A percentile compares a stretch with the other conserved stretches of the same genome.
Evolutionary conservation across 768 basidiomycete species (phyloP).

Genomic region (Terana coerulea): DNA sequence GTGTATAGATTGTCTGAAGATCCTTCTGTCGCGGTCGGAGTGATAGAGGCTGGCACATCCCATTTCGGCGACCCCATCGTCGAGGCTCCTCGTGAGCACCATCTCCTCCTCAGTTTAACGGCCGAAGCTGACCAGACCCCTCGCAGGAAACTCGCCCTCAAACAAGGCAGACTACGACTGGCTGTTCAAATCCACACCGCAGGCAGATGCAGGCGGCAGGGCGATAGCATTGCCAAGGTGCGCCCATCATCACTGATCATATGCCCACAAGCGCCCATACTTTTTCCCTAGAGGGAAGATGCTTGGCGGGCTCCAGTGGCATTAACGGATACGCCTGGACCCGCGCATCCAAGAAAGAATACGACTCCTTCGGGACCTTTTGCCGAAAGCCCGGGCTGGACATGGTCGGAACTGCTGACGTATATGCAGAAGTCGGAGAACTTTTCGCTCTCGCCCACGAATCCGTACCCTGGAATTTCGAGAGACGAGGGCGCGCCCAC

Average conservation of each 20-base stretch:
- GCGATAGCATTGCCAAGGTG: not conserved
- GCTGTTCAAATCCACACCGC: not conserved
- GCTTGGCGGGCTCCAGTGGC: constrained; percentile 33
- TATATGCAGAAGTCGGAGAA: constrained; percentile 28
- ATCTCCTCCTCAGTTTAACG: not conserved
- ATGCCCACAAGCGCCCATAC: too few species aligned
- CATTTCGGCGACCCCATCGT: not conserved
- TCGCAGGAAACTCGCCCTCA: not conserved
- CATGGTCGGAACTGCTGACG: constrained; percentile 26
- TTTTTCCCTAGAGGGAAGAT: constrained; percentile 38
- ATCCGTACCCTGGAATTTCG: not conserved
- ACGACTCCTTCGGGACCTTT: constrained; percentile 39
- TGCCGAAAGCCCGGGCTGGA: constrained; percentile 27
- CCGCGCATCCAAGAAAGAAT: constrained; percentile 40
- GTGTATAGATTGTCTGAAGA: constrained; percentile 1
- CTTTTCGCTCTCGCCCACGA: not conserved
- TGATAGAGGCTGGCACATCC: not conserved
- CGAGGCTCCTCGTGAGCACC: not conserved
- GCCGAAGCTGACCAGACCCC: not conserved
- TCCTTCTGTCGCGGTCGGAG: not conserved
- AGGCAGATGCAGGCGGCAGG: not conserved
- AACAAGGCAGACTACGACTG: not conserved
- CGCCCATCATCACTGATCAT: not conserved
- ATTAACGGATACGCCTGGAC: constrained; percentile 47
- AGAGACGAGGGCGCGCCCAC: not conserved